Conservation (phyloP, 345 rosid species). For the Populus davidiana region DNA sequence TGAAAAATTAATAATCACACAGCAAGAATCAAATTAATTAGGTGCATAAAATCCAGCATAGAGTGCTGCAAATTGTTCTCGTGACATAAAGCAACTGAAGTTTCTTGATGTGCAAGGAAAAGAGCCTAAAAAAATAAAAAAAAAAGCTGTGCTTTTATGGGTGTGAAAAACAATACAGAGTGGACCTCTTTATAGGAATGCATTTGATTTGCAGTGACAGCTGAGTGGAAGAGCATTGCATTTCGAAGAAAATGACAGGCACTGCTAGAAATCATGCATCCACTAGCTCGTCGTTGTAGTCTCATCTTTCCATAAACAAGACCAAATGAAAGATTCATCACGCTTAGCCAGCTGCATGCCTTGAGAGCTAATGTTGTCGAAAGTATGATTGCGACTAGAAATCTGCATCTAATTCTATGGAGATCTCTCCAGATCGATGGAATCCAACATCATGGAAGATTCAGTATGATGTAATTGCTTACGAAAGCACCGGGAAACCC, state of each 20-base stretch:
- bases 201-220: no score
- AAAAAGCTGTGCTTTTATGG: neutral
- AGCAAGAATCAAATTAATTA: neutral
- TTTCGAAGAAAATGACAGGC: constrained; percentile 1
- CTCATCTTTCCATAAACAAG: neutral
- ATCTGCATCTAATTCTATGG: neutral
- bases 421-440: neutral
- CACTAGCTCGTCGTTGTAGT: neutral
- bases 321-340: neutral
- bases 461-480: neutral
- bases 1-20: neutral
- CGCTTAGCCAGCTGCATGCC: neutral
- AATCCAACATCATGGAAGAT: neutral
- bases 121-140: neutral
- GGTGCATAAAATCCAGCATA: neutral
- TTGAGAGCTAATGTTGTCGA: neutral
- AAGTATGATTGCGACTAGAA: neutral
- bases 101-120: neutral
- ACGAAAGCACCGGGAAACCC: neutral
- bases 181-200: no score
- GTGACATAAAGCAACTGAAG: neutral
- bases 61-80: neutral
- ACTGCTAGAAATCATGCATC: neutral
- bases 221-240: neutral
- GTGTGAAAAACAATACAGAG: constrained; percentile 11